These are phyloP conservation scores for Tolypocladium pustulatum DNA, from an alignment of 2,329 filamentous ascomycete species.

Conservation along the genomic window DNA sequence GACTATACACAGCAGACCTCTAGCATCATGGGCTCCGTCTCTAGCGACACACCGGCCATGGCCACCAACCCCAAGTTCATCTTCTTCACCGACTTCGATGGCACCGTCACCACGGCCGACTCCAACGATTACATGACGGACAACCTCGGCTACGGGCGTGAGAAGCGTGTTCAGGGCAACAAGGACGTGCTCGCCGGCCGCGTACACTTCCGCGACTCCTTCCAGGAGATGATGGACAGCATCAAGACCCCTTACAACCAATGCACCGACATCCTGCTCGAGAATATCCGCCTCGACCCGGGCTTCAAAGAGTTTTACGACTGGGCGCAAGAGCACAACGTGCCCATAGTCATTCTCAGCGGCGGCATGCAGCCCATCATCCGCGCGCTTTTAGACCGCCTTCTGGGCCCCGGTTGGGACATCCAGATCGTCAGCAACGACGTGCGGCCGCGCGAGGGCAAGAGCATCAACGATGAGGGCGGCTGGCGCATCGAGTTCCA, in stretches of 20 bases:
- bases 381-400: conserved; percentile 65
- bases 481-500: conserved; percentile 87
- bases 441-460: conserved; percentile 51
- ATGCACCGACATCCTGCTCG: conserved; percentile 67
- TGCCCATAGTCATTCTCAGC: conserved; percentile 85
- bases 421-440: conserved; percentile 90
- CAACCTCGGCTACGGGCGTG: conserved; percentile 73
- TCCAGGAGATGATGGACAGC: conserved; percentile 86
- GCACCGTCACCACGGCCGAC: conserved; percentile 73
- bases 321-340: conserved; percentile 71
- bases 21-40: conserved; percentile 29
- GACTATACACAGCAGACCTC: not conserved
- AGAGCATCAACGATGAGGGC: conserved; percentile 65
- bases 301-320: conserved; percentile 79
- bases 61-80: conserved; percentile 73
- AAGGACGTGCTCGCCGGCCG: conserved; percentile 62
- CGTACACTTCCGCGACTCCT: conserved; percentile 72
- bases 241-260: conserved; percentile 69
- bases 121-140: conserved; percentile 71
- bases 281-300: conserved; percentile 83
- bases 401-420: conserved; percentile 68
- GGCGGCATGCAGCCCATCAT: conserved; percentile 93
- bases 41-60: conserved; percentile 43
- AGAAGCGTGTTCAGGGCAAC: conserved; percentile 63
- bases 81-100: conserved; percentile 99